Conservation (phyloP, 2,329 filamentous ascomycete species). For the Pleochaeta shiraiana region DNA sequence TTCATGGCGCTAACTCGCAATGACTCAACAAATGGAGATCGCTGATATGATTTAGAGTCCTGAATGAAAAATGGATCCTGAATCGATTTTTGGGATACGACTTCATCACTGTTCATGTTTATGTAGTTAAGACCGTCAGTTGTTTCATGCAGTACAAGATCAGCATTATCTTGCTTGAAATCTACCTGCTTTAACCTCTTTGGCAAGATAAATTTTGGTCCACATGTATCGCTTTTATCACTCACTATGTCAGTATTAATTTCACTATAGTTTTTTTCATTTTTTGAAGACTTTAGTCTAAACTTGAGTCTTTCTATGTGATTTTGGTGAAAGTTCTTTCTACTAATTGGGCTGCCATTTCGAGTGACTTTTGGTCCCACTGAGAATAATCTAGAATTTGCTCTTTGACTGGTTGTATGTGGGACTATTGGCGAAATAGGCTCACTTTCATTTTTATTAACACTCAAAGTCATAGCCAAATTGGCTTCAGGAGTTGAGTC, state of each 20-base stretch:
- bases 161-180: constrained; percentile 10
- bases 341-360: constrained; percentile 4
- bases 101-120: constrained; percentile 10
- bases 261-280: no score
- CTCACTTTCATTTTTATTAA: background rate
- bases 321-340: background rate
- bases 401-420: background rate
- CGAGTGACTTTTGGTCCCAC: background rate
- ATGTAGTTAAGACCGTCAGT: constrained; percentile 11
- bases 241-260: no score
- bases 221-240: no score
- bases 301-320: background rate
- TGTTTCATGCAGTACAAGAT: constrained; percentile 16
- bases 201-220: background rate
- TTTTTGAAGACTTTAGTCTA: no score
- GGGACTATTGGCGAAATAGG: background rate
- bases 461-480: background rate
- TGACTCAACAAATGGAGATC: background rate
- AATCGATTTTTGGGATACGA: constrained; percentile 9
- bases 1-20: background rate
- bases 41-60: background rate
- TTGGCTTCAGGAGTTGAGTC: no score
- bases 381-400: background rate
- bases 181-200: constrained; percentile 11
- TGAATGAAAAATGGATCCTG: constrained; percentile 13